A percentile compares a stretch with the other conserved stretches of the same genome.
These are phyloP conservation scores for Neonectria magnoliae DNA, from an alignment of 2,329 filamentous ascomycete genomes.

Conservation along the genomic window DNA sequence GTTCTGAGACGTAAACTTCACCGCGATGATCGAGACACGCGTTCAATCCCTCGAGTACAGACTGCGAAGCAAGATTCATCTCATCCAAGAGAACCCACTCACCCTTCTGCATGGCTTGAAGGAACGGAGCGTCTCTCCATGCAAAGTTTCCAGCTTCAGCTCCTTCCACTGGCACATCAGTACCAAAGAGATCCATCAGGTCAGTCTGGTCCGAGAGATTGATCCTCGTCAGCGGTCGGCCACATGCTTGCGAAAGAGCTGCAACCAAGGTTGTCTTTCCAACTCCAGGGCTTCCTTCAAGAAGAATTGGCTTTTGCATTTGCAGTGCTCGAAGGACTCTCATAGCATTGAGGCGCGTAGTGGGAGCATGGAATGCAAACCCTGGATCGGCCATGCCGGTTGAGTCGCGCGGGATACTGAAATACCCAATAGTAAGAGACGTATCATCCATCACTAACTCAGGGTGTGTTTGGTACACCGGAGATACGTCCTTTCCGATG, in stretches of 20 bases:
- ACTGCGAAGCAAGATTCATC: conserved; percentile 98
- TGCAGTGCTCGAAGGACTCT: conserved; percentile 89
- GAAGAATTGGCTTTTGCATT: conserved; percentile 87
- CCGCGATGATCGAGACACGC: conserved; percentile 96
- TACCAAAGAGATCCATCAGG: conserved; percentile 96
- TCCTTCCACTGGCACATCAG: conserved; percentile 95
- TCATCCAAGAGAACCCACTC: conserved; percentile 98
- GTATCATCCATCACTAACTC: conserved; percentile 63
- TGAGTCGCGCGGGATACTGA: conserved; percentile 68
- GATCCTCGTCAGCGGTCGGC: conserved; percentile 87
- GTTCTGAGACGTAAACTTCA: conserved; percentile 92
- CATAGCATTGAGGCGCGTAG: conserved; percentile 90
- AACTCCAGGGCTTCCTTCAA: conserved; percentile 97
- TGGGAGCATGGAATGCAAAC: conserved; percentile 83
- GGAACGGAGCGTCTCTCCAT: conserved; percentile 94
- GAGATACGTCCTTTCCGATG: conserved; percentile 68
- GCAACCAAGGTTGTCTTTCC: conserved; percentile 95
- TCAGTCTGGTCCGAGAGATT: conserved; percentile 99
- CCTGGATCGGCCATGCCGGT: conserved; percentile 49
- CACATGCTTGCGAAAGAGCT: conserved; percentile 82
- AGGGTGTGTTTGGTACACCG: conserved; percentile 72
- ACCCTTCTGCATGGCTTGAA: conserved; percentile 95
- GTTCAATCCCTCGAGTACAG: conserved; percentile 94
- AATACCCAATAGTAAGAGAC: conserved; percentile 76
- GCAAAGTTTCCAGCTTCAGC: conserved; percentile 89